Percentiles rank a stretch among this genome's conserved stretches.
Evolutionary conservation across 1,284 basidiomycete species (phyloP).

Genomic region (Sanghuangporus sanghuang): DNA sequence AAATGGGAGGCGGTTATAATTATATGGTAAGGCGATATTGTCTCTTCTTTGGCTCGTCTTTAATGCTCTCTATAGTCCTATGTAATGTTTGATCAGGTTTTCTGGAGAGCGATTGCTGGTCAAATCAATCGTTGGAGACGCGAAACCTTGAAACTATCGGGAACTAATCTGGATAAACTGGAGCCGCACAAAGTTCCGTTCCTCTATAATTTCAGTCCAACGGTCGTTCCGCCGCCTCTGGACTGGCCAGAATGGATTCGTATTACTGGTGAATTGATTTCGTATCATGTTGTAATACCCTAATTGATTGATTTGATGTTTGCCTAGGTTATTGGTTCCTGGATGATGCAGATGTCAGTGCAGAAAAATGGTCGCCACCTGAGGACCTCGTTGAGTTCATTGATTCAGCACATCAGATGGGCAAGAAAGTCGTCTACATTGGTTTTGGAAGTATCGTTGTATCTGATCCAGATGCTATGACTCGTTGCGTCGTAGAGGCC

Average conservation of each 20-base stretch:
- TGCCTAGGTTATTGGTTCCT: constrained; percentile 88
- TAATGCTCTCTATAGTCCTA: constrained; percentile 50
- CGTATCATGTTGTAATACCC: constrained; percentile 21
- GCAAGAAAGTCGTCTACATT: constrained; percentile 94
- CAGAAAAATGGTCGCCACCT: constrained; percentile 86
- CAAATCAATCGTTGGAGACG: constrained; percentile 95
- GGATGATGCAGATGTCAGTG: constrained; percentile 82
- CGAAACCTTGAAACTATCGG: constrained; percentile 67
- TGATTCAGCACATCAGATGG: constrained; percentile 60
- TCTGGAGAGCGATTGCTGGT: constrained; percentile 91
- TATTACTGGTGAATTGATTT: constrained; percentile 63
- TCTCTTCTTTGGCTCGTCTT: neutral
- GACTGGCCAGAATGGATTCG: constrained; percentile 99
- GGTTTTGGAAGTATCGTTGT: constrained; percentile 99
- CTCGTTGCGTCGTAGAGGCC: constrained; percentile 84
- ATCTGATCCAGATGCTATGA: constrained; percentile 90
- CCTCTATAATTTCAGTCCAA: constrained; percentile 94
- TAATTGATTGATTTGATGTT: neutral
- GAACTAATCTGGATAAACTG: constrained; percentile 88
- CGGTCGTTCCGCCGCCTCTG: constrained; percentile 82
- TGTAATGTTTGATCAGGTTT: constrained; percentile 95
- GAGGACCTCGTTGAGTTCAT: constrained; percentile 80
- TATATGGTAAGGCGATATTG: constrained; percentile 69
- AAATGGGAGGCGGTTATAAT: constrained; percentile 96
- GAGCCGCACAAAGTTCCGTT: constrained; percentile 97